Conservation (phyloP, 2,329 filamentous ascomycete genomes). For the Septoria petroselini region DNA sequence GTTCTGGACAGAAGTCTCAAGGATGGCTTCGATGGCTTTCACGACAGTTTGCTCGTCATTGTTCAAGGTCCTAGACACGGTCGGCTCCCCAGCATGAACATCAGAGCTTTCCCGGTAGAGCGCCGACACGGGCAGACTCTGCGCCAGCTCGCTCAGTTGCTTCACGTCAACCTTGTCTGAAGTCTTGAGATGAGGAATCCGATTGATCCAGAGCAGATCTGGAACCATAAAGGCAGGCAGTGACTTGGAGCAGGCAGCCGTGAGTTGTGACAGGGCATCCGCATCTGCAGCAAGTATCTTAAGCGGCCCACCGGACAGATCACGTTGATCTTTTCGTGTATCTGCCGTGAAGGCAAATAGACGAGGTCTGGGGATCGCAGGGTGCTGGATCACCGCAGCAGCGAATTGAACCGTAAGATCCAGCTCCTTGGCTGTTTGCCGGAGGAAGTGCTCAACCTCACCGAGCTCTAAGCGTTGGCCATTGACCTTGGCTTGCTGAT, state of each 20-base stretch:
- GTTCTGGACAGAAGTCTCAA: not conserved
- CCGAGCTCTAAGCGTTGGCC: constrained; percentile 11
- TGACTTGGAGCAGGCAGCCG: not conserved
- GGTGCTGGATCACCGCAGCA: not conserved
- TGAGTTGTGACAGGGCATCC: not conserved
- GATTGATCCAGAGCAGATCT: not conserved
- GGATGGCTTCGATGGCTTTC: not conserved
- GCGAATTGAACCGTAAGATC: not conserved
- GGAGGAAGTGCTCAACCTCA: constrained; percentile 12
- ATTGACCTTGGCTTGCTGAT: constrained; percentile 70
- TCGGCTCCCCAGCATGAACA: not conserved
- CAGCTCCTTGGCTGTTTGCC: not conserved
- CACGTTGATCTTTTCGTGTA: not conserved
- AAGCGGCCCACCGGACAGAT: not conserved
- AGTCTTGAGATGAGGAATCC: not conserved
- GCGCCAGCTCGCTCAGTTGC: not conserved
- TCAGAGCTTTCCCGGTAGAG: not conserved
- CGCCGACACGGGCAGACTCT: not conserved
- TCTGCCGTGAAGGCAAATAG: not conserved
- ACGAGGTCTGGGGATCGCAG: not conserved
- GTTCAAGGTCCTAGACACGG: not conserved
- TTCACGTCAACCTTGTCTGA: not conserved
- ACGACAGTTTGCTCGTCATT: not conserved
- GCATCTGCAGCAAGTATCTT: not conserved
- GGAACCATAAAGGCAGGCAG: not conserved